Evolutionary conservation across 2,329 filamentous ascomycete species (phyloP), one percentile per base, ranked within the genome.

Genomic region (Corniculantispora saksenae): DNA sequence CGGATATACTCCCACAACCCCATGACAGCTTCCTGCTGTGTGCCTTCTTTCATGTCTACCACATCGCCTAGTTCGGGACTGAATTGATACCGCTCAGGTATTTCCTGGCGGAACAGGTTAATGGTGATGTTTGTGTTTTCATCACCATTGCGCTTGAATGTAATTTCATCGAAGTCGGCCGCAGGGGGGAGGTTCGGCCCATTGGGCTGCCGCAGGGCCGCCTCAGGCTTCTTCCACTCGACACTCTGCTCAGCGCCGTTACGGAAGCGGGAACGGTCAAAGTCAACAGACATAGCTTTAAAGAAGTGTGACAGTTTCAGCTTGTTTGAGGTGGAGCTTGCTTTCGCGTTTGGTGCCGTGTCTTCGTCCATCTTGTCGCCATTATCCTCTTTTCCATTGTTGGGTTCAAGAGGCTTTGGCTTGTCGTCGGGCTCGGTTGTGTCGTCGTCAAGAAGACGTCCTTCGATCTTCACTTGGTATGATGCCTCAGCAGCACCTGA

Each of bases 1-100:
- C 92, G 90, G 69, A 97, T 91, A 73, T 99, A 99, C 75, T 97
- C 94, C 93, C 94, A 99, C 38, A 99, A 86, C 17, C 91, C 94
- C 83, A 96, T 92, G 32, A 97, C 89, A 8, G 94, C 91, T 67
- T 95, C 93, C 47, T 93, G 90, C 35, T 93, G 89, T 32, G 95
- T 94, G 59, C 93, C 94, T 77, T 97, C 93, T 57, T 89, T 84
- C 72, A 92, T 91, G 73, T 97, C 95, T 21, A 98, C 83, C 17
- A 98, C 85, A 58, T 96, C 91, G 13, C 93, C 89, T 54, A 99
- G 82, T 65, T 89, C 87, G 58, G 90, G 88, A 77, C 89, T 95
- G 29, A 98, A 80, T 70, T 88, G 87, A 75, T 91, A 97, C 64
- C 93, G 86, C 76, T 98, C 94, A 0, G 92, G 93, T 17, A 88